Base-by-base conservation (phyloP, 176 grass and related monocot genomes). In the Avena eriantha region DNA sequence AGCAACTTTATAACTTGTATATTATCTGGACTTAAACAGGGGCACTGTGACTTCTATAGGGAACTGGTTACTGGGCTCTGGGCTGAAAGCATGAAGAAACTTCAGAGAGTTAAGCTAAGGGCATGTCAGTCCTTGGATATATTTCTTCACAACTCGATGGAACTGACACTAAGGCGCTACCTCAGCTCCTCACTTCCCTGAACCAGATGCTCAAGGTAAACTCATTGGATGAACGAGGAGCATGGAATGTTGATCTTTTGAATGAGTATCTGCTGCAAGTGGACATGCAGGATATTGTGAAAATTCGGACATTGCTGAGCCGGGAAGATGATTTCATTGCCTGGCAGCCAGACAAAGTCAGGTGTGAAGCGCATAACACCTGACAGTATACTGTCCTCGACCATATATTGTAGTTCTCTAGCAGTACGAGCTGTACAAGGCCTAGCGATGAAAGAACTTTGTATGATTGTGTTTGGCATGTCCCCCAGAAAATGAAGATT, bases 151-250 rank as follows among this genome's bases (percentile, higher is more conserved):
- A 91, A 10, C 17, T 41, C 67, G 76, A 89, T 85, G 82, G 63
- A 88, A 91, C 79, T 69, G 83, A 58, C 67, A 80, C 80, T 11
- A 85, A 59, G 49, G 93, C 79, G 83, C 89, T 95, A 23, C 91
- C 90, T 89, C 78, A 82, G 19, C 84, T 91, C 46, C 69, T 91
- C 21, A 92, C 24, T 65, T 98, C 88, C 78, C 90, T 98, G 36
- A 88, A 79, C 63, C 90, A 98, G 45, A 72, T 88, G 29, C 93
- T 93, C 60, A 98, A 98, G 93, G 93, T 95, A 90, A 84, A 60
- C 8, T 60, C 57, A 60, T 23, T 10, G 57, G 57, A 60, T 11
- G 57, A 60, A 23, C n/a, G 9, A 60, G 57, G 57, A 60, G 57
- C 21, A 60, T 23, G 57, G n/a, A 22, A 60, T 60, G 57, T 19